Evolutionary conservation across 2,329 filamentous ascomycete species (phyloP).

Genomic region (Pestalotiopsis sp.): DNA sequence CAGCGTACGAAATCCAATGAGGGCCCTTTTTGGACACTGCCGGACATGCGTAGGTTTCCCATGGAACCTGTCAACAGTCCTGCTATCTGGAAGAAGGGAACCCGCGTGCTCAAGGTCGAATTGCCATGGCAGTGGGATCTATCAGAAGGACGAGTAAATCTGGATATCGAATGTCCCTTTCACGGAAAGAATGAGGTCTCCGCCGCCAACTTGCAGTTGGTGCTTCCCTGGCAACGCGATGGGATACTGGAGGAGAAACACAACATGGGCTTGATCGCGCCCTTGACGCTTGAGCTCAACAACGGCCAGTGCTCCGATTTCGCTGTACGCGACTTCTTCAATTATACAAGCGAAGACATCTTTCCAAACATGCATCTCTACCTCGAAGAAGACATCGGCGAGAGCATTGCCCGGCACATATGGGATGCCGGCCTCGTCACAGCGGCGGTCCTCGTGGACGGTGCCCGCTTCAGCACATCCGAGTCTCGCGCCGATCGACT

Average conservation of each 20-base stretch:
- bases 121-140: constrained; percentile 19
- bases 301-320: constrained; percentile 23
- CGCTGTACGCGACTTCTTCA: constrained; percentile 24
- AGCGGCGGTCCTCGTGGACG: constrained; percentile 37
- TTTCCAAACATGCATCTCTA: constrained; percentile 31
- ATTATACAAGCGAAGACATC: background rate
- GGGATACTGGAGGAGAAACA: constrained; percentile 21
- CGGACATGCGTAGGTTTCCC: background rate
- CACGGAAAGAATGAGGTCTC: constrained; percentile 17
- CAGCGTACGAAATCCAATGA: background rate
- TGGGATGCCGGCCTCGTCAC: constrained; percentile 61
- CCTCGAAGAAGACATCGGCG: constrained; percentile 59
- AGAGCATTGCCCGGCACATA: constrained; percentile 62
- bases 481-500: constrained; percentile 2
- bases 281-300: constrained; percentile 25
- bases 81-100: constrained; percentile 32
- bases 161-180: constrained; percentile 20
- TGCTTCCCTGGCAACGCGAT: constrained; percentile 9
- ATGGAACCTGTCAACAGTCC: background rate
- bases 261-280: constrained; percentile 26
- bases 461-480: constrained; percentile 13
- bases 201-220: background rate
- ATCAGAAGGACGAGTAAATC: constrained; percentile 12
- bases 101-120: constrained; percentile 42
- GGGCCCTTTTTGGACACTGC: background rate